These are phyloP conservation scores for Candida glaebosa DNA, from an alignment of 805 yeast species.

Conservation along the genomic window DNA sequence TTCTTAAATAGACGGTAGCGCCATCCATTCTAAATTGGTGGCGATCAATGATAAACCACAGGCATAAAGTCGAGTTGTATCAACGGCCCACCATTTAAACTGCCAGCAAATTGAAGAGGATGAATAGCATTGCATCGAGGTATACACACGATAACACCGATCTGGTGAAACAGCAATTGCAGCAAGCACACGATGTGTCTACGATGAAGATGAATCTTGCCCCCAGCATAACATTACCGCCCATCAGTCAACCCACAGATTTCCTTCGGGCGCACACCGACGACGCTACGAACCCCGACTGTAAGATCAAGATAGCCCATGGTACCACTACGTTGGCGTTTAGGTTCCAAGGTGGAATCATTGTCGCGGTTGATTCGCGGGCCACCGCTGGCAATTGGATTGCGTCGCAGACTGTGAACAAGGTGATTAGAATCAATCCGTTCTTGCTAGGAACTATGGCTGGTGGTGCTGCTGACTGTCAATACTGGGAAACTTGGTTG, in stretches of 20 bases:
- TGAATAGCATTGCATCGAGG: constrained; percentile 40
- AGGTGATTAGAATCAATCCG: constrained; percentile 95
- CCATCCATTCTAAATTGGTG: background rate
- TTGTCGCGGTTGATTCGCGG: constrained; percentile 96
- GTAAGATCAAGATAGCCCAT: constrained; percentile 94
- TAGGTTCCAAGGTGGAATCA: constrained; percentile 91
- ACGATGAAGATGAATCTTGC: constrained; percentile 33
- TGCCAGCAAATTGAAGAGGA: too few species aligned
- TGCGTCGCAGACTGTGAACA: constrained; percentile 96
- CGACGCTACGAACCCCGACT: constrained; percentile 87
- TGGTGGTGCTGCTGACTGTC: constrained; percentile 99
- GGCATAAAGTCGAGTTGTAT: too few species aligned
- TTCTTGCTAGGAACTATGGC: constrained; percentile 96
- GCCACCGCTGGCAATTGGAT: constrained; percentile 98
- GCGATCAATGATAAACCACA: constrained; percentile 1
- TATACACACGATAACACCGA: constrained; percentile 30
- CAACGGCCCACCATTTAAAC: too few species aligned
- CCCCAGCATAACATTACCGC: constrained; percentile 72
- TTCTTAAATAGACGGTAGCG: background rate
- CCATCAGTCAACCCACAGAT: constrained; percentile 84
- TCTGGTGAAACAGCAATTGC: constrained; percentile 25
- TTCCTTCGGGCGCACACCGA: constrained; percentile 98
- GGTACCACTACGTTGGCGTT: constrained; percentile 99
- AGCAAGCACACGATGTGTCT: constrained; percentile 18
- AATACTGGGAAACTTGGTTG: constrained; percentile 98